Conservation (phyloP, 805 yeast species). For the Cyberlindnera maclurae region DNA sequence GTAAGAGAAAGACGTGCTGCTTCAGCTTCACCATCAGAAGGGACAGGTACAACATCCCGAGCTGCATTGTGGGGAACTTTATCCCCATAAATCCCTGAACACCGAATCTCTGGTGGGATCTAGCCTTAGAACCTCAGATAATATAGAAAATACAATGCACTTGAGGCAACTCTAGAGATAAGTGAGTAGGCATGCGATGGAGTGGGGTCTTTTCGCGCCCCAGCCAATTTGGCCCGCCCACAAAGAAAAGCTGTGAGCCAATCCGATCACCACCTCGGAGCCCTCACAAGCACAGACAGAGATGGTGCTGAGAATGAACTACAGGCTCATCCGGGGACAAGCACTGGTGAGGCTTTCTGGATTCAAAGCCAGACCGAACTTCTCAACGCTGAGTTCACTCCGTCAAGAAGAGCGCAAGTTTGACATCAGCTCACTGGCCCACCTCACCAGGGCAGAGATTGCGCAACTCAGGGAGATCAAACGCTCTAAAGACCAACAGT, state of each 20-base stretch:
- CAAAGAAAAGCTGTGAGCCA: too few relatives aligned
- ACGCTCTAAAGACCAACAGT: slow-evolving; percentile 12
- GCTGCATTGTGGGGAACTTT: slow-evolving; percentile 92
- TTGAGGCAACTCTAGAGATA: too few relatives aligned
- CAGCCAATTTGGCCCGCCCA: too few relatives aligned
- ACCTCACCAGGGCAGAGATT: slow-evolving; percentile 21
- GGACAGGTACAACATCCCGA: slow-evolving; percentile 90
- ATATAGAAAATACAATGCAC: too few relatives aligned
- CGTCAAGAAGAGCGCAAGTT: slow-evolving; percentile 2
- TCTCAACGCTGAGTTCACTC: not conserved
- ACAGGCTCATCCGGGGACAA: too few relatives aligned
- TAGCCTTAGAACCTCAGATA: too few relatives aligned
- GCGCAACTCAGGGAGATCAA: slow-evolving; percentile 18
- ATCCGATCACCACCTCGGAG: too few relatives aligned
- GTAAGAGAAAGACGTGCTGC: slow-evolving; percentile 77
- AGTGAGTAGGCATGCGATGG: too few relatives aligned
- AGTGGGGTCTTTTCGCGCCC: too few relatives aligned
- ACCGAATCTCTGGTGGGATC: too few relatives aligned
- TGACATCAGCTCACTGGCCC: slow-evolving; percentile 6
- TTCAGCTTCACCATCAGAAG: slow-evolving; percentile 90
- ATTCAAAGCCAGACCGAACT: not conserved
- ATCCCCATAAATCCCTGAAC: slow-evolving; percentile 58
- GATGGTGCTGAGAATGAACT: too few relatives aligned
- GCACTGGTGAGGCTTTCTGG: not conserved
- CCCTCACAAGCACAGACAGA: too few relatives aligned